Evolutionary conservation across 306 rosid genomes (phyloP), one percentile per base, ranked within the genome.

Genomic region (Biancaea sappan): DNA sequence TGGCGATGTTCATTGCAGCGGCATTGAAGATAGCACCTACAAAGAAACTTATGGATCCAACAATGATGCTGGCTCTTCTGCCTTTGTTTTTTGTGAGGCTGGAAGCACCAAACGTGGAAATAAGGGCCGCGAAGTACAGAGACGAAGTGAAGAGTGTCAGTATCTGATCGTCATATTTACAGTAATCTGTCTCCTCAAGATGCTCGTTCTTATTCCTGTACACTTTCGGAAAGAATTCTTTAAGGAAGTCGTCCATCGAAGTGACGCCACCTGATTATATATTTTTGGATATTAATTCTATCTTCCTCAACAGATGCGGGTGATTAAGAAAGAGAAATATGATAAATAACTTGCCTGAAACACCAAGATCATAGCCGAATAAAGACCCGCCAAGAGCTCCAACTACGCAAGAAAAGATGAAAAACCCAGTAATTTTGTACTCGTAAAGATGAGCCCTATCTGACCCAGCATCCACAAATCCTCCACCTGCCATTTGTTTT

Each of bases 341-440:
- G 3, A 34, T 34, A 34, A 34, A 34, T 34, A 51, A 66, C 80
- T 77, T n/a, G 87, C 97, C 98, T 47, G 97, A 93, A 77, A 93
- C 98, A 21, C 98, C 98, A 43, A 89, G 93, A 86, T 93, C 97
- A 82, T 93, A 93, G 38, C 97, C 97, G 65, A 93, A 89, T 14
- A 93, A 85, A 51, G 97, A 89, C 1, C 98, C 98, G 58, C 98
- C 98, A 65, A 93, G 90, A 37, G 96, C 97, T 1, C 92, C 97
- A 74, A 93, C 88, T 4, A 93, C 53, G 74, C 92, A 89, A 38
- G 94, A 81, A 70, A 81, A 88, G 44, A 91, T 68, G 83, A 89
- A 89, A 76, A 84, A 91, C 2, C 77, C 10, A 3, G 94, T 91
- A 19, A 84, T 91, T 12, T 75, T 85, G 70, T 91, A 74, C 79